Evolutionary conservation across 2,329 filamentous ascomycete species (phyloP).

Genomic region (Cercospora berteroae): DNA sequence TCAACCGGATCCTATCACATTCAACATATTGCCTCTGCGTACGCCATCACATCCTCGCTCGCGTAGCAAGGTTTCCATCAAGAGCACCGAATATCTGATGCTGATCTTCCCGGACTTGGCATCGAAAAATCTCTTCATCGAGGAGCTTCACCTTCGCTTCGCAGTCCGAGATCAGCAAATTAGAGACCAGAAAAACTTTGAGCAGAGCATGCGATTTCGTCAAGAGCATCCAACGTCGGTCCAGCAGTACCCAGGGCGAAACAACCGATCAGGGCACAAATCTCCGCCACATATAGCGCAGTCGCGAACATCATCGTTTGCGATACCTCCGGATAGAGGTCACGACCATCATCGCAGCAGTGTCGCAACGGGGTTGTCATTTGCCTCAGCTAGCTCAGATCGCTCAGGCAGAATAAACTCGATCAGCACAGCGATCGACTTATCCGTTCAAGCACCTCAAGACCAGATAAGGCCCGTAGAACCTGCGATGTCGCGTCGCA

Average conservation of each 20-base stretch:
- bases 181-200: constrained; percentile 16
- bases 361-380: neutral
- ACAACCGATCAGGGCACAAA: neutral
- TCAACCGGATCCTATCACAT: constrained; percentile 22
- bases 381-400: neutral
- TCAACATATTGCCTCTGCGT: constrained; percentile 25
- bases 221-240: constrained; percentile 9
- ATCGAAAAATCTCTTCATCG: constrained; percentile 20
- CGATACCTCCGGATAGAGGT: neutral
- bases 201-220: constrained; percentile 7
- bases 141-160: constrained; percentile 22
- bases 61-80: neutral
- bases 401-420: neutral
- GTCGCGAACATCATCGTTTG: neutral
- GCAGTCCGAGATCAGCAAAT: constrained; percentile 24
- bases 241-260: neutral
- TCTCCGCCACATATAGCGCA: neutral
- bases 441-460: neutral
- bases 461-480: neutral
- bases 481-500: neutral
- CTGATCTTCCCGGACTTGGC: constrained; percentile 22
- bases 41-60: constrained; percentile 13
- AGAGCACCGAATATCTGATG: constrained; percentile 22
- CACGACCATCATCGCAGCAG: neutral
- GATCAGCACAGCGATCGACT: neutral